phyloP scores from a whole-genome alignment of 2,329 filamentous ascomycete species.

The Phoma sp. region DNA sequence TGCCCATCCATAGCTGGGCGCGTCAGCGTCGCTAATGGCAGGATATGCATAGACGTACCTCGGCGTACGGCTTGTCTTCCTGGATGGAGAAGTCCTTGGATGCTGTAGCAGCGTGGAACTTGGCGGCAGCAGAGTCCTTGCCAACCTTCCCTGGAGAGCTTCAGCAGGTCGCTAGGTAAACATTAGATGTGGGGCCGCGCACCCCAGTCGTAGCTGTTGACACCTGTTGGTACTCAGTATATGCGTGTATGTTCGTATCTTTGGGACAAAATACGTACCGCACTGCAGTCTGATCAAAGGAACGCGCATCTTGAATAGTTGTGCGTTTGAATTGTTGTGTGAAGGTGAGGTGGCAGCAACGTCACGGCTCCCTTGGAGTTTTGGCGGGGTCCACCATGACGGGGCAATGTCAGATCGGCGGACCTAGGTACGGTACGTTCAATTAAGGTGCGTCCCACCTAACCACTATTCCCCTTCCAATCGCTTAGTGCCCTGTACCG shows the following conservation, averaged over 20 bases:
- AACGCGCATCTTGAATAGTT: constrained; percentile 54
- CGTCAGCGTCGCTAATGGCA: constrained; percentile 23
- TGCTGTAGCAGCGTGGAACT: constrained; percentile 85
- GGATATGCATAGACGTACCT: constrained; percentile 62
- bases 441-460: constrained; percentile 27
- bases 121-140: constrained; percentile 82
- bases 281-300: constrained; percentile 85
- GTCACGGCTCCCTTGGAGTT: constrained; percentile 21
- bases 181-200: constrained; percentile 41
- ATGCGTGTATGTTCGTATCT: constrained; percentile 11
- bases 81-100: constrained; percentile 77
- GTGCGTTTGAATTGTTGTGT: constrained; percentile 12
- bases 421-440: constrained; percentile 15
- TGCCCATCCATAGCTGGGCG: constrained; percentile 96
- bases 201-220: constrained; percentile 99
- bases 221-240: constrained; percentile 62
- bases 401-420: constrained; percentile 9
- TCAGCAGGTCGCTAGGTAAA: constrained; percentile 32
- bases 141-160: constrained; percentile 76
- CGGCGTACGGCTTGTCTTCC: constrained; percentile 89
- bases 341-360: constrained; percentile 17
- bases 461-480: constrained; percentile 27
- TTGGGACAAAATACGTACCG: constrained; percentile 51
- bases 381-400: constrained; percentile 22
- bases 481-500: constrained; percentile 27